A percentile compares a stretch with the other conserved stretches of the same genome.
Conservation (phyloP, 768 basidiomycete genomes). For the Mycena olivaceomarginata region DNA sequence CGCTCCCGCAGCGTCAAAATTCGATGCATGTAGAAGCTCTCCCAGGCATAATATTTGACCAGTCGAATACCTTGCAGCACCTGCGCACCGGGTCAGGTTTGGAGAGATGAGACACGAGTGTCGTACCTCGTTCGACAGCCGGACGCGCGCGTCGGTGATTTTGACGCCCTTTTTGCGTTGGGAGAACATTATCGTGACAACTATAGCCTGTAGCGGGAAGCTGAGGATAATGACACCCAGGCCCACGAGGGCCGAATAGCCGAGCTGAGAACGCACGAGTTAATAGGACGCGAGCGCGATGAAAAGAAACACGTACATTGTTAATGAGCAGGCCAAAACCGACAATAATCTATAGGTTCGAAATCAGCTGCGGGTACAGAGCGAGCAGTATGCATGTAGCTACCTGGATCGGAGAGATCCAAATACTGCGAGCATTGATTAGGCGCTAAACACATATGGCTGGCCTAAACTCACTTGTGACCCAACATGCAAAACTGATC, state of each 20-base stretch:
- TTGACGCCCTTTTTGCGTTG: constrained; percentile 75
- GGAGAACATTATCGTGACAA: constrained; percentile 71
- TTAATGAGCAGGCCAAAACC: constrained; percentile 78
- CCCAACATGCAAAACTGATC: constrained; percentile 67
- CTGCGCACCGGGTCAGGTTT: constrained; percentile 43
- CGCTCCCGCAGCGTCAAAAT: constrained; percentile 61
- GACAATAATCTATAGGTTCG: constrained; percentile 64
- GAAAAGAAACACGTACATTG: constrained; percentile 61
- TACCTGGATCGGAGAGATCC: constrained; percentile 78
- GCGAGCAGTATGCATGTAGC: neutral
- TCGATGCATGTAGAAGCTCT: constrained; percentile 66
- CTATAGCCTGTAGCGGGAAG: constrained; percentile 74
- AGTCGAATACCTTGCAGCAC: constrained; percentile 81
- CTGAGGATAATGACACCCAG: constrained; percentile 74
- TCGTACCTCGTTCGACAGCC: constrained; percentile 75
- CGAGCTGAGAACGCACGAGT: constrained; percentile 61
- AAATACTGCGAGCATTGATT: constrained; percentile 58
- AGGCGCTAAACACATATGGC: no score
- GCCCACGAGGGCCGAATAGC: constrained; percentile 82
- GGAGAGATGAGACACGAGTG: neutral
- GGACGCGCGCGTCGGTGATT: constrained; percentile 80
- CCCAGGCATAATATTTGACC: constrained; percentile 80
- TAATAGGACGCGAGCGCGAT: no score
- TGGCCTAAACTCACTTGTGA: constrained; percentile 58
- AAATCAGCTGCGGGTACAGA: neutral